Percentiles rank a stretch among this genome's conserved stretches.
Conservation (phyloP, 805 yeast genomes). For the Starmerella floricola region DNA sequence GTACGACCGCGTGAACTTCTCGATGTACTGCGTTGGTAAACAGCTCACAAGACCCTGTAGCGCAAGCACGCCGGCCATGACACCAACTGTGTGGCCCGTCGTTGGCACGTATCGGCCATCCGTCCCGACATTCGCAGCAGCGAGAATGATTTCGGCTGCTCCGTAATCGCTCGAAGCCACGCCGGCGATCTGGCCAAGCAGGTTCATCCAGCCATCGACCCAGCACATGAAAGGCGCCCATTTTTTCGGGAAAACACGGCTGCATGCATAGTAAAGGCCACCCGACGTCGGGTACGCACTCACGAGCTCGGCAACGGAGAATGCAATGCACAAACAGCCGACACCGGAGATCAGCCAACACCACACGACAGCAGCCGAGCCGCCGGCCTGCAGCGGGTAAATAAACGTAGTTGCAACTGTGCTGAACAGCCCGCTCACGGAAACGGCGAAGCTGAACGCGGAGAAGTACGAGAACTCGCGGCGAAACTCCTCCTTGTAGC, state of each 20-base stretch:
- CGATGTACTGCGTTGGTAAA: conserved; percentile 38
- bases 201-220: conserved; percentile 43
- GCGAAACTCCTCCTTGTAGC: conserved; percentile 49
- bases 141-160: conserved; percentile 27
- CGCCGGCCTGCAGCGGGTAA: conserved; percentile 40
- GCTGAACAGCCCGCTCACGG: conserved; percentile 55
- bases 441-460: conserved; percentile 51
- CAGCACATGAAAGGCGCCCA: conserved; percentile 42
- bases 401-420: conserved; percentile 43
- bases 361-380: conserved; percentile 54
- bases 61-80: conserved; percentile 33
- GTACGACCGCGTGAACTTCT: conserved; percentile 39
- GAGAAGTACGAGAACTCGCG: conserved; percentile 48
- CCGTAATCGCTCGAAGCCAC: conserved; percentile 29
- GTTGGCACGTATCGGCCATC: conserved; percentile 26
- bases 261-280: conserved; percentile 52
- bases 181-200: conserved; percentile 29
- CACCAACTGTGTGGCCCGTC: conserved; percentile 22
- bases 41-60: conserved; percentile 42
- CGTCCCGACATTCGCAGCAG: conserved; percentile 28
- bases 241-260: conserved; percentile 24
- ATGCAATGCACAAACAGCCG: conserved; percentile 44
- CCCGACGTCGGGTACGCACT: conserved; percentile 66
- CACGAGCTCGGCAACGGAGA: conserved; percentile 55
- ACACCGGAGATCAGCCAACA: conserved; percentile 46